Evolutionary conservation across 768 basidiomycete species (phyloP), one percentile per base, ranked within the genome.

Genomic region (Xerocomellus intermedius): DNA sequence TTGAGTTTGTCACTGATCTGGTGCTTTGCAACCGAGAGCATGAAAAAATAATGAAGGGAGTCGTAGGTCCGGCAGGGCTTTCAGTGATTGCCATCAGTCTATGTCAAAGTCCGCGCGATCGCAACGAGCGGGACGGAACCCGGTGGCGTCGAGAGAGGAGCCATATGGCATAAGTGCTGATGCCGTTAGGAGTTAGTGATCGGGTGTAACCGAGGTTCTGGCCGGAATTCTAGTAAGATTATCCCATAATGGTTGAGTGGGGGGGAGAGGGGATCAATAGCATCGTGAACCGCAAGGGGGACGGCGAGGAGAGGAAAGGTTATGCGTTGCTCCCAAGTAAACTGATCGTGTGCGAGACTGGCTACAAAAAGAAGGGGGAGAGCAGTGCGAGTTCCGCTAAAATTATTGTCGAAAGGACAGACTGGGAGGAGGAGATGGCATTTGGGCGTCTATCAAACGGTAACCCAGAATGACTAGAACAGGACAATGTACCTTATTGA

Each of bases 401-500:
- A 59, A 55, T 21, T 35, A 54, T 48, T 36, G 59, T 6, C 22
- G 50, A 51, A 19, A 56, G 44, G 50, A 48, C 17, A 21, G 53
- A 48, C 17, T 58, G 50, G 58, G 56, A 30, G 24, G 49, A 39
- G 42, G 32, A 47, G 42, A 42, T 28, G 22, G 53, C 37, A 44
- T n/a, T n/a, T n/a, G 39, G 54, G 56, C 48, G 63, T 52, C 57
- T 62, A 59, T 68, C 57, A 59, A 36, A 48, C 58, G 38, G 55
- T 59, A 45, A 47, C 49, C 49, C 60, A 61, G 59, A 57, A 58
- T 42, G 63, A 56, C 42, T 2, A 21, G 28, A 43, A 28, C 17
- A 55, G 59, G 47, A 58, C 71, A 63, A 70, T 65, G 69, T 69
- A 70, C 70, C 70, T 70, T 66, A 58, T 39, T 59, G 50, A 55